A percentile compares a stretch with the other conserved stretches of the same genome.
Evolutionary conservation across 2,329 filamentous ascomycete genomes (phyloP).

Genomic region (Epichloe gansuensis): DNA sequence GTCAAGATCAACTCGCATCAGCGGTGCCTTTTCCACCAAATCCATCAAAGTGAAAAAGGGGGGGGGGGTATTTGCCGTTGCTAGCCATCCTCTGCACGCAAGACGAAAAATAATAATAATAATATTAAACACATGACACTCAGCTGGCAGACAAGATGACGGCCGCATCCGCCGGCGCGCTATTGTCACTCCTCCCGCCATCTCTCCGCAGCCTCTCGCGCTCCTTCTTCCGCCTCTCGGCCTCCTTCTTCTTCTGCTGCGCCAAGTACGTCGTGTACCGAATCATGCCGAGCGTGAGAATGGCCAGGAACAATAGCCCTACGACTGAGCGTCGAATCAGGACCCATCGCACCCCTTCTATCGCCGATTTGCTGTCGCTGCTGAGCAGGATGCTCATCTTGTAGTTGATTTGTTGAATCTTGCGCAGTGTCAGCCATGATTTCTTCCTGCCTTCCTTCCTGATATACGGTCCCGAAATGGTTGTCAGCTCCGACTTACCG

Average conservation of each 20-base stretch:
- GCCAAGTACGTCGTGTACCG: slow-evolving; percentile 46
- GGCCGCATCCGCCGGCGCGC: slow-evolving; percentile 37
- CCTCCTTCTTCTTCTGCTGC: slow-evolving; percentile 36
- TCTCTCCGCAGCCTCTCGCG: slow-evolving; percentile 30
- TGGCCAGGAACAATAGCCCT: slow-evolving; percentile 53
- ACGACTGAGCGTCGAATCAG: slow-evolving; percentile 50
- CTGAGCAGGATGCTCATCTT: slow-evolving; percentile 86
- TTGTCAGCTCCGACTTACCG: slow-evolving; percentile 34
- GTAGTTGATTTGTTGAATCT: slow-evolving; percentile 91
- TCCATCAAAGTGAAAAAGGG: too few species aligned
- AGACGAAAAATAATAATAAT: too few species aligned
- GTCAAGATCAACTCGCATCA: too few species aligned
- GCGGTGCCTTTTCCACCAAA: too few species aligned
- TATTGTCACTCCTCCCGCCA: slow-evolving; percentile 32
- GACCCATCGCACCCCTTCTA: slow-evolving; percentile 85
- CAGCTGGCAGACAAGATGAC: slow-evolving; percentile 46
- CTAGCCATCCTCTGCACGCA: too few species aligned
- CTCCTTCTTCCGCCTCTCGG: slow-evolving; percentile 28
- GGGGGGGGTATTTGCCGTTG: too few species aligned
- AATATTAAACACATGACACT: slow-evolving; percentile 1
- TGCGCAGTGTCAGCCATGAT: slow-evolving; percentile 17
- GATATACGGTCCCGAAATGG: neutral
- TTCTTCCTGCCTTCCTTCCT: neutral
- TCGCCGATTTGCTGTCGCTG: slow-evolving; percentile 81
- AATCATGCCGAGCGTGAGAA: slow-evolving; percentile 45